Percentiles rank a stretch among this genome's conserved stretches.
phyloP scores from a whole-genome alignment of 768 basidiomycete genomes.

The Obba rivulosa region DNA sequence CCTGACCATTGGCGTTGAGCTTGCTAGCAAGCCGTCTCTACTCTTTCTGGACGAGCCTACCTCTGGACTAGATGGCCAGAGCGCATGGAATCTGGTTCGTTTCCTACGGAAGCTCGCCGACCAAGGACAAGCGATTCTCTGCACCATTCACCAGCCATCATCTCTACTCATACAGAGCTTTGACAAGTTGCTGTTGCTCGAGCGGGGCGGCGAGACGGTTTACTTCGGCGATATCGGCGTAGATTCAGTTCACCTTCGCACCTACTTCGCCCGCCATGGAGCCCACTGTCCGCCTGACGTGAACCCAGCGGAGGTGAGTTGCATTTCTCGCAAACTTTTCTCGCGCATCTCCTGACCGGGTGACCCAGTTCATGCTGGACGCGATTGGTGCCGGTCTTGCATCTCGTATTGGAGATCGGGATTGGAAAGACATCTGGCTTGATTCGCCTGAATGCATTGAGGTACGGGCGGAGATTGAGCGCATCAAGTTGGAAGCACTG shows the following conservation, averaged over 20 bases:
- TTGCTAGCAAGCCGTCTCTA: conserved; percentile 81
- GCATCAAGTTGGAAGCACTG: conserved; percentile 28
- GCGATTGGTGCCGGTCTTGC: conserved; percentile 84
- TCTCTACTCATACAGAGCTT: conserved; percentile 85
- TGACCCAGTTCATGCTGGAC: conserved; percentile 64
- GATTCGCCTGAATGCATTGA: conserved; percentile 54
- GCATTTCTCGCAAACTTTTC: neutral
- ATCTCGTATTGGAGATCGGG: conserved; percentile 65
- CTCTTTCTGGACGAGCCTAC: conserved; percentile 61
- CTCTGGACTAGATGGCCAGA: conserved; percentile 54
- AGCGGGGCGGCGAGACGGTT: conserved; percentile 84
- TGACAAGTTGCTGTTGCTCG: conserved; percentile 61
- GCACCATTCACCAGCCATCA: conserved; percentile 88
- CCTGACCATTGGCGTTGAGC: conserved; percentile 86
- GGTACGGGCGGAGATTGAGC: conserved; percentile 37
- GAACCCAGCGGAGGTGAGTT: conserved; percentile 53
- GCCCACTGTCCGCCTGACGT: conserved; percentile 69
- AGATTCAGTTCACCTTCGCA: conserved; percentile 60
- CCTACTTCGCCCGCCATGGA: conserved; percentile 75
- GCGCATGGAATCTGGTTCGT: conserved; percentile 77
- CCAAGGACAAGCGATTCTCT: conserved; percentile 84
- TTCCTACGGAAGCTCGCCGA: conserved; percentile 81
- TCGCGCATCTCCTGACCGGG: neutral
- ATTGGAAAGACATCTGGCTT: conserved; percentile 86
- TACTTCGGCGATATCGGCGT: conserved; percentile 88